These are phyloP conservation scores for Protomyces macrosporus DNA, from an alignment of 1,139 yeast genomes.

Conservation along the genomic window DNA sequence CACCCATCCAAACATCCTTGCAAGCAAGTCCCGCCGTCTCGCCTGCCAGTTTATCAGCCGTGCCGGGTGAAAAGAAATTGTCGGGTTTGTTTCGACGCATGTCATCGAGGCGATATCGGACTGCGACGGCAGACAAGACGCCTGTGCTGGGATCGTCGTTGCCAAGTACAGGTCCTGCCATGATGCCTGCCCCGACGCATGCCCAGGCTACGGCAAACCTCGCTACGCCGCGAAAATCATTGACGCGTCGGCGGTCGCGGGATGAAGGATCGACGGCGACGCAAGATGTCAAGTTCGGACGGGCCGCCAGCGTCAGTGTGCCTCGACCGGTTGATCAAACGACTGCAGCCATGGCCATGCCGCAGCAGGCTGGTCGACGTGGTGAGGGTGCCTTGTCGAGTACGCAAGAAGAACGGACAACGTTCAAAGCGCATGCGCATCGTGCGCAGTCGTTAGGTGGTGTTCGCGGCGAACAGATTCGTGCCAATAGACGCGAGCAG, in stretches of 20 bases:
- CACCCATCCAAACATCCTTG: not conserved
- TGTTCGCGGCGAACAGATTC: conserved; percentile 15
- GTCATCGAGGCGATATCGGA: conserved; percentile 14
- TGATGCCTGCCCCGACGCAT: not conserved
- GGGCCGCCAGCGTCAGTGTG: conserved; percentile 11
- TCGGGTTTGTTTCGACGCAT: conserved; percentile 23
- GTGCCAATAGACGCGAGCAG: conserved; percentile 1
- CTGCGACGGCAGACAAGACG: not conserved
- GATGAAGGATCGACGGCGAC: not conserved
- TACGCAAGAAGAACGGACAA: not conserved
- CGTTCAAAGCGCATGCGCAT: conserved; percentile 5
- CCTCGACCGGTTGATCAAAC: not conserved
- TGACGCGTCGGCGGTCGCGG: not conserved
- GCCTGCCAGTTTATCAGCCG: not conserved
- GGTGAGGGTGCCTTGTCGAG: not conserved
- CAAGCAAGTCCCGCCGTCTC: not conserved
- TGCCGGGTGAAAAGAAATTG: conserved; percentile 15
- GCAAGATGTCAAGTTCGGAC: conserved; percentile 1
- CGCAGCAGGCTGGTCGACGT: not conserved
- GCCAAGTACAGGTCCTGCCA: not conserved
- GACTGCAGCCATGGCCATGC: not conserved
- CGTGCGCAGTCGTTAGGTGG: conserved; percentile 21
- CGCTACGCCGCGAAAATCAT: not conserved
- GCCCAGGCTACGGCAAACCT: not conserved
- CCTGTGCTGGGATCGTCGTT: not conserved